Base-by-base conservation (phyloP, 768 basidiomycete genomes). In the Boletus subcaerulescens region DNA sequence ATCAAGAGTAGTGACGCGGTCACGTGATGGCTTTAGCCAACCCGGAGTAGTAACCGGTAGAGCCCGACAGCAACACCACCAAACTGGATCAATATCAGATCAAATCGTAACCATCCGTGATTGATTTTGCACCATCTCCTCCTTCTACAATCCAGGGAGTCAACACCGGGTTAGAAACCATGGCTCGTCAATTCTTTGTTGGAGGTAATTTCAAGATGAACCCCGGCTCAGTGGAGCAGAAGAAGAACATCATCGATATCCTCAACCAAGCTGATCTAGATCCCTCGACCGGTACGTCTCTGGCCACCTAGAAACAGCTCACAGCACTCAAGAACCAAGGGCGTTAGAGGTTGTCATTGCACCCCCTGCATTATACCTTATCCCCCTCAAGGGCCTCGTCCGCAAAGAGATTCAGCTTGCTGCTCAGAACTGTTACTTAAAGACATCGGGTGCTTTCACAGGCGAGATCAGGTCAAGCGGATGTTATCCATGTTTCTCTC, bases 121-220 rank as follows among this genome's bases (percentile, higher is more conserved):
- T 45, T 40, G 24, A 24, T 24, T 24, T 24, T 24, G 24, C 24
- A 31, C 48, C 24, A 22, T 29, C 18, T 26, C 15, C 15, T 10
- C 33, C 38, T 38, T 0, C 22, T 52, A 15, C 41, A 5, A 20
- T 31, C 33, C 24, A 24, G 4, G 5, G 24, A 24, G 4, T 24
- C 36, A 38, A 7, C 10, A 38, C 36, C 12, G 12, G 22, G n/a
- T 20, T 33, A 55, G 45, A 57, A 52, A 57, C 55, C 49, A 89
- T 89, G 90, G 55, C 86, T 58, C 91, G 93, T 67, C 77, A 84
- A 72, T 96, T 95, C 77, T 95, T 97, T 69, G 93, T 91, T 64
- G 96, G 96, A 59, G 92, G 94, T 31, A 98, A 98, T 82, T 98
- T 96, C 84, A 99, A 98, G 80, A 87, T 98, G 87, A 96, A 98